A percentile compares a stretch with the other conserved stretches of the same genome.
Conservation (phyloP, 2,329 filamentous ascomycete genomes). For the Neonectria ditissima region DNA sequence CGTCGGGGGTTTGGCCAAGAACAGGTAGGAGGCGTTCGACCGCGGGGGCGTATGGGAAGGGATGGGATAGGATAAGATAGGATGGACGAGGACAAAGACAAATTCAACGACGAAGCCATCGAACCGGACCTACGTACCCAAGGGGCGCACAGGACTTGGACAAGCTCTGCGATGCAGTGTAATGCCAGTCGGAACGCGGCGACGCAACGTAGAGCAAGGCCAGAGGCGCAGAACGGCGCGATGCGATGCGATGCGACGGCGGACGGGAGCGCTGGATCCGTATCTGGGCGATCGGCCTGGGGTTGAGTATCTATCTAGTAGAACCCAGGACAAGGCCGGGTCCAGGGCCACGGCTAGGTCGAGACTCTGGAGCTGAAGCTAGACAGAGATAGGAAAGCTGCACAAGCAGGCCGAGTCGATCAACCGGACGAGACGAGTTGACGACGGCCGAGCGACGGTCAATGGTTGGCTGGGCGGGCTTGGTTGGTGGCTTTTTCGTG, state of each 20-base stretch:
- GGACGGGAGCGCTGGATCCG: constrained; percentile 36
- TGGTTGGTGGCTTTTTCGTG: constrained; percentile 4
- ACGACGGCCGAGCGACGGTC: constrained; percentile 4
- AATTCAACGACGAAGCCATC: not conserved
- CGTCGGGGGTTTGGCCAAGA: not conserved
- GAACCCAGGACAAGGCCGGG: not conserved
- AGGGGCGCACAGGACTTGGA: constrained; percentile 16
- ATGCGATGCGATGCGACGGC: constrained; percentile 35
- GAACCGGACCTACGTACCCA: constrained; percentile 10
- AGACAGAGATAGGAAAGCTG: constrained; percentile 23
- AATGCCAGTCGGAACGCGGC: constrained; percentile 28
- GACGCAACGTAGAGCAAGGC: constrained; percentile 34
- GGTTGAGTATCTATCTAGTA: no score
- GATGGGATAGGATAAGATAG: not conserved
- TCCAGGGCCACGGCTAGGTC: not conserved
- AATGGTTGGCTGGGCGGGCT: constrained; percentile 5
- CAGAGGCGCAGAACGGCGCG: constrained; percentile 30
- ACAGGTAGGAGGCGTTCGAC: constrained; percentile 1
- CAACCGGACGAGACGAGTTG: constrained; percentile 10
- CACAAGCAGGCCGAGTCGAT: constrained; percentile 10
- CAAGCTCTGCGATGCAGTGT: constrained; percentile 22
- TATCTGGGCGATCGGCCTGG: constrained; percentile 36
- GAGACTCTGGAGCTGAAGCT: constrained; percentile 14
- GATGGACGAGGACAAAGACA: not conserved
- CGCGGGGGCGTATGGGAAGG: not conserved